These are phyloP conservation scores for Colletotrichum karsti DNA, from an alignment of 2,329 filamentous ascomycete species.

Conservation along the genomic window DNA sequence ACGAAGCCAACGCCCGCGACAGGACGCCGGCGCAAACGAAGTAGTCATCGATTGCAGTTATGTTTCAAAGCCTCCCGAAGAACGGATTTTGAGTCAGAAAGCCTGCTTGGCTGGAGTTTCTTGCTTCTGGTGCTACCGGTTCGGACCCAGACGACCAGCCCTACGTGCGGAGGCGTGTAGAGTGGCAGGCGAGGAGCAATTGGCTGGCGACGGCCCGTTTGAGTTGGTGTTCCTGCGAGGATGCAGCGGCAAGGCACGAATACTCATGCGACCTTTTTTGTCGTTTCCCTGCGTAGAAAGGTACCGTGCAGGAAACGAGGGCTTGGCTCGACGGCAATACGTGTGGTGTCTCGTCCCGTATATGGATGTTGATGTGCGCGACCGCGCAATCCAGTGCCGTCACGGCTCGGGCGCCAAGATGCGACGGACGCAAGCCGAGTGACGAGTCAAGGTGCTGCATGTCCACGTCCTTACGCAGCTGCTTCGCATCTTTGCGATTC, in stretches of 20 bases:
- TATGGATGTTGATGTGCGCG: slow-evolving; percentile 10
- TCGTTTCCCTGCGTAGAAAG: slow-evolving; percentile 16
- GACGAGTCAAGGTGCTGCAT: slow-evolving; percentile 23
- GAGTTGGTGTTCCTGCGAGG: slow-evolving; percentile 20
- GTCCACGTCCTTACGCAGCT: background rate
- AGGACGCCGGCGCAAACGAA: background rate
- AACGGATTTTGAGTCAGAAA: slow-evolving; percentile 21
- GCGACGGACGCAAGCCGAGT: slow-evolving; percentile 23
- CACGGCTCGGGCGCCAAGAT: slow-evolving; percentile 12
- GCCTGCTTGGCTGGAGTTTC: slow-evolving; percentile 25
- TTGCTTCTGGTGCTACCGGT: slow-evolving; percentile 7
- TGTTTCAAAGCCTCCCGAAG: background rate
- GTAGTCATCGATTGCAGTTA: background rate
- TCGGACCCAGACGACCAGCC: slow-evolving; percentile 12
- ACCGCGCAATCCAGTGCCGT: slow-evolving; percentile 24
- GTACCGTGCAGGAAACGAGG: slow-evolving; percentile 16
- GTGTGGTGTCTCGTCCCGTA: background rate
- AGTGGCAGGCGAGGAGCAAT: slow-evolving; percentile 13
- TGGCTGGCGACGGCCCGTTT: slow-evolving; percentile 14
- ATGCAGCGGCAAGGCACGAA: background rate
- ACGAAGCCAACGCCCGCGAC: background rate
- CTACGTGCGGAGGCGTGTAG: slow-evolving; percentile 22
- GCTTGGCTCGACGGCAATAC: background rate
- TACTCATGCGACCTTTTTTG: slow-evolving; percentile 10
- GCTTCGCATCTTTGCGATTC: background rate